Evolutionary conservation across 176 grass and related monocot genomes (phyloP).

Genomic region (Ananas comosus): DNA sequence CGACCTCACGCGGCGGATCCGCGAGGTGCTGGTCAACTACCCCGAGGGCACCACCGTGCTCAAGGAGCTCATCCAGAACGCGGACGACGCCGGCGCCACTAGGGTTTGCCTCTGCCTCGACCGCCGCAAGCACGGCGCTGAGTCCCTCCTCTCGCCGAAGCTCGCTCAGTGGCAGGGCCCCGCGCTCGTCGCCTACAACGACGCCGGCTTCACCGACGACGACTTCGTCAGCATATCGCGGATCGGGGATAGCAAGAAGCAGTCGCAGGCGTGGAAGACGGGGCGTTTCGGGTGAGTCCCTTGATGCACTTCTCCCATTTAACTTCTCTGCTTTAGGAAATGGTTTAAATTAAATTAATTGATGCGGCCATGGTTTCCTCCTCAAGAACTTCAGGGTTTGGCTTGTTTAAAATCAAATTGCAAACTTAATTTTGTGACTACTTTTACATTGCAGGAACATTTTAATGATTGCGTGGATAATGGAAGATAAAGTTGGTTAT

Average conservation of each 20-base stretch:
- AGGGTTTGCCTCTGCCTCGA: conserved; percentile 88
- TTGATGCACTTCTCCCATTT: background rate
- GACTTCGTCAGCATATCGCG: conserved; percentile 91
- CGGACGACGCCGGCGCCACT: conserved; percentile 70
- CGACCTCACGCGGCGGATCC: conserved; percentile 85
- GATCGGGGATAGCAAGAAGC: conserved; percentile 85
- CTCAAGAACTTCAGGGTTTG: no score
- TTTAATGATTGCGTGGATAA: no score
- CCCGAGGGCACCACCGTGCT: conserved; percentile 87
- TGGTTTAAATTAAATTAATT: background rate
- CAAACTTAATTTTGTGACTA: no score
- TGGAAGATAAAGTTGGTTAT: no score
- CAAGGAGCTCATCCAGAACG: conserved; percentile 90
- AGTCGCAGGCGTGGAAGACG: conserved; percentile 85
- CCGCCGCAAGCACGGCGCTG: conserved; percentile 47
- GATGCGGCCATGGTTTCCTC: no score
- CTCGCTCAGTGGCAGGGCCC: conserved; percentile 91
- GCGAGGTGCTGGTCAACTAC: conserved; percentile 86
- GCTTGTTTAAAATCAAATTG: no score
- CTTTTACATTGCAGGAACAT: no score
- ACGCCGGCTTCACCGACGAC: conserved; percentile 82
- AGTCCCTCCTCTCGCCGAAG: conserved; percentile 50
- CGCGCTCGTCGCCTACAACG: conserved; percentile 67
- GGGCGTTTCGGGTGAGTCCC: conserved; percentile 70
- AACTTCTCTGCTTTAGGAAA: background rate